Conservation (phyloP, 371 early-diverging fungal genomes). For the Circinella umbellata region DNA sequence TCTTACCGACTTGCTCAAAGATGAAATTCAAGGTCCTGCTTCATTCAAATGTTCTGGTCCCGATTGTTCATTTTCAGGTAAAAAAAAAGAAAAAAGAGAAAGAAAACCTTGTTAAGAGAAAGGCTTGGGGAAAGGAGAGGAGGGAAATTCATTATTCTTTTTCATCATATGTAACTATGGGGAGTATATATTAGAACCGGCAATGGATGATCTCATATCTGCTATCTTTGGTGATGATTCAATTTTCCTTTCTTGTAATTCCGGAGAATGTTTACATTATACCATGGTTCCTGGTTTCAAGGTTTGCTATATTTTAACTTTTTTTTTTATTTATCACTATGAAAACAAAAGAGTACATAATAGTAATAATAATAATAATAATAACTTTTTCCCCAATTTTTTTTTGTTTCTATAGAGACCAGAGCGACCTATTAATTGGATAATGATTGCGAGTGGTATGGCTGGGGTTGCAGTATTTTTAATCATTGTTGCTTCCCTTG, state of each 20-base stretch:
- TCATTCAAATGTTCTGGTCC: conserved; percentile 65
- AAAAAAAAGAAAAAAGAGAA: neutral
- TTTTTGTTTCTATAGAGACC: conserved; percentile 35
- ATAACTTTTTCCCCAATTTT: neutral
- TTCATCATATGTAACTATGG: neutral
- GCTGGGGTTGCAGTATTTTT: conserved; percentile 64
- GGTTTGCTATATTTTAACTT: conserved; percentile 11
- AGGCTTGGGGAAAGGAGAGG: neutral
- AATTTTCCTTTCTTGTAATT: conserved; percentile 72
- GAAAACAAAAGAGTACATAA: neutral
- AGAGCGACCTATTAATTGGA: conserved; percentile 60
- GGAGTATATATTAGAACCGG: conserved; percentile 51
- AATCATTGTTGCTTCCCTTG: conserved; percentile 45
- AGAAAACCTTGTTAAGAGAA: neutral
- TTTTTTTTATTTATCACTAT: no score
- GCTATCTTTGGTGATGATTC: conserved; percentile 78
- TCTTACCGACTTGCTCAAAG: conserved; percentile 70
- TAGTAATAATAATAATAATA: neutral
- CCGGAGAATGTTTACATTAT: conserved; percentile 89
- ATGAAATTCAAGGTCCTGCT: conserved; percentile 80
- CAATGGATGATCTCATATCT: conserved; percentile 75
- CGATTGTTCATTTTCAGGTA: conserved; percentile 71
- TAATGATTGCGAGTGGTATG: conserved; percentile 64
- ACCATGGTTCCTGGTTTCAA: conserved; percentile 85
- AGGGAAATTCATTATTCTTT: neutral